Evolutionary conservation across 176 grass and related monocot genomes (phyloP).

Genomic region (Rhynchospora tenuis): DNA sequence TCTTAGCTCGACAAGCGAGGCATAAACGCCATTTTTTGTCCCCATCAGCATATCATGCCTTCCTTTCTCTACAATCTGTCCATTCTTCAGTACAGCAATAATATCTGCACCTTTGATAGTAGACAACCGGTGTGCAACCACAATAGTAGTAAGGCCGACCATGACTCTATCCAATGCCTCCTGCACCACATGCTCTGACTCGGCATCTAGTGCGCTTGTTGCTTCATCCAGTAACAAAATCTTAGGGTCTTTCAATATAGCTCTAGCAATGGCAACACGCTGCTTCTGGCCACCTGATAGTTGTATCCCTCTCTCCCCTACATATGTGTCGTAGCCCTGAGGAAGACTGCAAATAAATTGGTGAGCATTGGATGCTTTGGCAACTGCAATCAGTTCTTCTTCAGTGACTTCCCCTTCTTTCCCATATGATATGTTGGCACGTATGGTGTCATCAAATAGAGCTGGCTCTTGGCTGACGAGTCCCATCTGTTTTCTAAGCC

Average conservation of each 20-base stretch:
- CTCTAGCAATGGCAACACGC: constrained; percentile 49
- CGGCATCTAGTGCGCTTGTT: constrained; percentile 53
- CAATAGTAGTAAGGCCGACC: constrained; percentile 28
- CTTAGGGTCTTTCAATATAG: constrained; percentile 48
- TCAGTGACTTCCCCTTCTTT: constrained; percentile 34
- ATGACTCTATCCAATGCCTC: constrained; percentile 38
- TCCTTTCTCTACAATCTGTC: constrained; percentile 33
- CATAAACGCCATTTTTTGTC: constrained; percentile 26
- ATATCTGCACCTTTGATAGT: constrained; percentile 34
- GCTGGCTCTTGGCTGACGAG: constrained; percentile 49
- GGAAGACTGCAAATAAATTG: constrained; percentile 52
- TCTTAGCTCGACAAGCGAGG: constrained; percentile 32
- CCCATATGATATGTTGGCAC: constrained; percentile 43
- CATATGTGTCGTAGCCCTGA: constrained; percentile 27
- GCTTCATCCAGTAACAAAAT: constrained; percentile 61
- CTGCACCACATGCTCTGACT: constrained; percentile 46
- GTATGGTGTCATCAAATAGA: constrained; percentile 42
- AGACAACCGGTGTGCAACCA: constrained; percentile 38
- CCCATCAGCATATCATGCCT: constrained; percentile 23
- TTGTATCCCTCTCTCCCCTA: constrained; percentile 44
- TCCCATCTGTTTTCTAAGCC: constrained; percentile 43
- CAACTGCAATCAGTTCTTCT: constrained; percentile 30
- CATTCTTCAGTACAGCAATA: constrained; percentile 37
- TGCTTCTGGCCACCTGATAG: constrained; percentile 59
- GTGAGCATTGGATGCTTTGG: constrained; percentile 37